These are phyloP conservation scores for Backusella sp. DNA, from an alignment of 192 early-diverging fungal genomes.

Conservation along the genomic window DNA sequence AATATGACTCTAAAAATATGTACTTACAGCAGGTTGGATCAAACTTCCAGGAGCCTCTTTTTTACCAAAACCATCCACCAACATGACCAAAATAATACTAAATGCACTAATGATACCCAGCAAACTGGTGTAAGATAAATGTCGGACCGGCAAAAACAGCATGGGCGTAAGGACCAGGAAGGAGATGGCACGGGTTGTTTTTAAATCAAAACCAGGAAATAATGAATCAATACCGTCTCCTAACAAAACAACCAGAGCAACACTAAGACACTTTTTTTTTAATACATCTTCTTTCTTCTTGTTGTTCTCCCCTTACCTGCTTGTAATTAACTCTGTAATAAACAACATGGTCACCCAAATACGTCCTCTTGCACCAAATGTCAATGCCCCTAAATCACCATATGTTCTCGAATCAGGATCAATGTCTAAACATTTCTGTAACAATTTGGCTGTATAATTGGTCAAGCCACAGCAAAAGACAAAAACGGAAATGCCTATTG, in stretches of 20 bases:
- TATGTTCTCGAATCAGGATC: constrained; percentile 41
- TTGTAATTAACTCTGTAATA: constrained; percentile 38
- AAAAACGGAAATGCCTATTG: constrained; percentile 51
- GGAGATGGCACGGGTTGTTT: constrained; percentile 44
- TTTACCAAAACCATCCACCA: constrained; percentile 58
- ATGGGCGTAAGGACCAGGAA: constrained; percentile 51
- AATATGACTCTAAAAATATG: background rate
- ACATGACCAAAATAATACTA: constrained; percentile 56
- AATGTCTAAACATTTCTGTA: constrained; percentile 49
- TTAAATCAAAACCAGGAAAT: constrained; percentile 28
- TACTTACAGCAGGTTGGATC: constrained; percentile 44
- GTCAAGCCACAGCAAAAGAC: constrained; percentile 41
- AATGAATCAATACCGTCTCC: constrained; percentile 38
- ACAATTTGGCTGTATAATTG: constrained; percentile 59
- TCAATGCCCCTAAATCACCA: constrained; percentile 42
- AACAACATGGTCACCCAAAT: constrained; percentile 32
- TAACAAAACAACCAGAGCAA: constrained; percentile 40
- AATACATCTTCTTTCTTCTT: background rate
- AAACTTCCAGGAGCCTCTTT: constrained; percentile 55
- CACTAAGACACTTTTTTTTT: constrained; percentile 20
- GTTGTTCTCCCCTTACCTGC: constrained; percentile 24
- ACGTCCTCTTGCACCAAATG: constrained; percentile 36
- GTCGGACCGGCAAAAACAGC: constrained; percentile 47
- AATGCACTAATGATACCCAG: constrained; percentile 58
- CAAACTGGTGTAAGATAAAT: constrained; percentile 54